Evolutionary conservation across 2,329 filamentous ascomycete genomes (phyloP).

Genomic region (Botrytis tulipae): DNA sequence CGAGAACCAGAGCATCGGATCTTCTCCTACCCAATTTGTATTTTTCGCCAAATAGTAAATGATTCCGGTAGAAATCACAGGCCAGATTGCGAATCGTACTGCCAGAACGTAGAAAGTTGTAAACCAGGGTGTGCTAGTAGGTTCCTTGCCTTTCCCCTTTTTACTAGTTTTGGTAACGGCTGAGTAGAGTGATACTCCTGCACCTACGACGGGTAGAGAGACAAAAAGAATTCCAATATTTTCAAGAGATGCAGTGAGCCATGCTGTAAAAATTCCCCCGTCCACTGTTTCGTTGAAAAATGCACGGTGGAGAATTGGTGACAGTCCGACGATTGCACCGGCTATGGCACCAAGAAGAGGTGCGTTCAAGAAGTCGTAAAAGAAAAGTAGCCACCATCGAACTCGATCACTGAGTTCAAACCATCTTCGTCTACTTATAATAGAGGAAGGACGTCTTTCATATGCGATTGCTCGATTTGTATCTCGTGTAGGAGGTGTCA

Average conservation of each 20-base stretch:
- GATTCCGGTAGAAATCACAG: conserved; percentile 51
- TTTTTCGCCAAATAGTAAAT: conserved; percentile 55
- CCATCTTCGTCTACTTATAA: conserved; percentile 35
- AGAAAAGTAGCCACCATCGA: conserved; percentile 41
- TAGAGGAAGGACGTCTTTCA: conserved; percentile 35
- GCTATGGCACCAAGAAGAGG: conserved; percentile 59
- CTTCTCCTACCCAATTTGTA: conserved; percentile 51
- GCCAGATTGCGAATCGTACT: conserved; percentile 62
- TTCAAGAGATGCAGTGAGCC: conserved; percentile 60
- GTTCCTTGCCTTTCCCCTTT: conserved; percentile 29
- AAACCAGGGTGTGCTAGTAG: conserved; percentile 47
- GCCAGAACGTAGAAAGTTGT: conserved; percentile 51
- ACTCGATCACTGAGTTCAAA: conserved; percentile 32
- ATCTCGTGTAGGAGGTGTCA: conserved; percentile 19
- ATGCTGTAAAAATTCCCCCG: conserved; percentile 64
- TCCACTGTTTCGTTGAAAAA: conserved; percentile 59
- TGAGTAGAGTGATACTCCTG: conserved; percentile 62
- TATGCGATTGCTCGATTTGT: conserved; percentile 15
- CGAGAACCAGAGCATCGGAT: conserved; percentile 65
- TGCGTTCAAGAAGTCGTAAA: conserved; percentile 56
- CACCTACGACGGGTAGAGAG: conserved; percentile 62
- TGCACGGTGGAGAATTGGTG: conserved; percentile 55
- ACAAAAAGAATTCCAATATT: conserved; percentile 65
- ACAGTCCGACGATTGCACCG: conserved; percentile 58
- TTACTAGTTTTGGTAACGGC: conserved; percentile 49